Evolutionary conservation across 176 grass and related monocot genomes (phyloP).

Genomic region (Bonia amplexicaulis): DNA sequence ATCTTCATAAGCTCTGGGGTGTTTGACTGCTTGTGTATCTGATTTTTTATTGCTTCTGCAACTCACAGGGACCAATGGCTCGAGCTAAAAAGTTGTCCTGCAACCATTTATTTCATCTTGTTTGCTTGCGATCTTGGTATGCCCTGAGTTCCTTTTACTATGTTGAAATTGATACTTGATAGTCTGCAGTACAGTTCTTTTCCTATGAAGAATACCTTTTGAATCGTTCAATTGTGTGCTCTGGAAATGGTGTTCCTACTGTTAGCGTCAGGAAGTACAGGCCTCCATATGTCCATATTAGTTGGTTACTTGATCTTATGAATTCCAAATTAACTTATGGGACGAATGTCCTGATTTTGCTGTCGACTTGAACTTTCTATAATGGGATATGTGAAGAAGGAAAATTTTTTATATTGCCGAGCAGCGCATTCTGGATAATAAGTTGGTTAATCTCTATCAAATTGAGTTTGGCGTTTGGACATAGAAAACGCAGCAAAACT

Average conservation of each 20-base stretch:
- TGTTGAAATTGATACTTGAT: constrained; percentile 18
- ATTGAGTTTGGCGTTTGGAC: neutral
- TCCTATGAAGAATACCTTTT: neutral
- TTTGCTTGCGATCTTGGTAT: constrained; percentile 97
- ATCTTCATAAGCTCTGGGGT: constrained; percentile 8
- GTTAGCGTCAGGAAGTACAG: neutral
- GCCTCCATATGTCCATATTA: constrained; percentile 5
- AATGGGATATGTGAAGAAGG: neutral
- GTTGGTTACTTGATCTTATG: neutral
- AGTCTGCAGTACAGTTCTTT: neutral
- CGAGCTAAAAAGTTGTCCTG: constrained; percentile 94
- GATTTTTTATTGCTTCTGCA: constrained; percentile 25
- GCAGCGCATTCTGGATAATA: neutral
- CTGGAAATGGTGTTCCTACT: neutral
- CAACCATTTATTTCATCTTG: constrained; percentile 97
- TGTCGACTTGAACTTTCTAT: constrained; percentile 1
- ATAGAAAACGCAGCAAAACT: neutral
- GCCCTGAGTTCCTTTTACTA: constrained; percentile 10
- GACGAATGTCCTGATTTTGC: neutral
- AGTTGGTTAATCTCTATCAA: neutral
- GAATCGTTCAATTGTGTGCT: neutral
- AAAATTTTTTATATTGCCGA: neutral
- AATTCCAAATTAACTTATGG: neutral
- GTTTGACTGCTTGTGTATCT: constrained; percentile 33
- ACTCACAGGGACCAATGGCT: constrained; percentile 81